phyloP scores from a whole-genome alignment of 73 alveolate species.

The Paramecium sexaurelia region DNA sequence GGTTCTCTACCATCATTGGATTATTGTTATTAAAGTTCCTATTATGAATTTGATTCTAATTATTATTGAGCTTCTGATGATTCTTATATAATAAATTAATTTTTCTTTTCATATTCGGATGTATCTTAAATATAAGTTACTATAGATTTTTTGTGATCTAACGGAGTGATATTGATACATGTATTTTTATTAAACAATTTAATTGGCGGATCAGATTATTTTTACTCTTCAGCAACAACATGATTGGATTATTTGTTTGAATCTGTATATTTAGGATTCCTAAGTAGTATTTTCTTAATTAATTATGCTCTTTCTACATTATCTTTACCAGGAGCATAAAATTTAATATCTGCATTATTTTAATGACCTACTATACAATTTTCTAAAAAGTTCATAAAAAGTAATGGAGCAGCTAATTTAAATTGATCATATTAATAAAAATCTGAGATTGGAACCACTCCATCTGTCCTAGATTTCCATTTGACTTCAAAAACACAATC shows the following conservation, averaged over 20 bases:
- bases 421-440: neutral
- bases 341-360: conserved; percentile 3
- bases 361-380: neutral
- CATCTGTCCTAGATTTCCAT: conserved; percentile 16
- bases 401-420: neutral
- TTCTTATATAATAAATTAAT: neutral
- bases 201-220: neutral
- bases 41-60: neutral
- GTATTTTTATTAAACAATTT: neutral
- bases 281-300: neutral
- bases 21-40: neutral
- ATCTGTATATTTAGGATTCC: neutral
- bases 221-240: neutral
- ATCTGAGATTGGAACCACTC: neutral
- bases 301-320: neutral
- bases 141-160: neutral
- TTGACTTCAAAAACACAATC: neutral
- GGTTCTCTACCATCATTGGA: neutral
- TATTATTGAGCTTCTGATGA: neutral
- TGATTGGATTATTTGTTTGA: neutral
- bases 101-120: neutral
- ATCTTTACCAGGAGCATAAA: conserved; percentile 12
- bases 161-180: neutral
- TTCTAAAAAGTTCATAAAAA: neutral
- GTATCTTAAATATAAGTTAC: neutral